Percentiles rank a stretch among this genome's conserved stretches.
Evolutionary conservation across 202 grass and related monocot species (phyloP).

Genomic region (Digitaria exilis): DNA sequence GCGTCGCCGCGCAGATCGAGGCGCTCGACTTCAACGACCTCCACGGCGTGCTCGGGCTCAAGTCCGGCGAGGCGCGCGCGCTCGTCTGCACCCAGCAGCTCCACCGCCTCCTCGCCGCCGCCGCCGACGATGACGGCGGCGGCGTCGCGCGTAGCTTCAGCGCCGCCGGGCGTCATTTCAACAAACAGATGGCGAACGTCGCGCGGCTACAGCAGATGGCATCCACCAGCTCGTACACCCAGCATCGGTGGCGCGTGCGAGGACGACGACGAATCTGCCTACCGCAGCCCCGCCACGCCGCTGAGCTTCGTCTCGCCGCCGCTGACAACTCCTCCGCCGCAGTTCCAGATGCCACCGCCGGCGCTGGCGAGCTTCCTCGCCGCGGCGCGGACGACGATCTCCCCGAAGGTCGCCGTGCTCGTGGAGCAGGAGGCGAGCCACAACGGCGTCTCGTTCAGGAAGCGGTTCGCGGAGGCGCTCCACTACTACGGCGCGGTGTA

Average conservation of each 20-base stretch:
- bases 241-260: not conserved
- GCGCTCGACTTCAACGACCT: constrained; percentile 38
- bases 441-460: constrained; percentile 30
- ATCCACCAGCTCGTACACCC: not conserved
- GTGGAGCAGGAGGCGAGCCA: constrained; percentile 43
- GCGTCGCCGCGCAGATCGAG: constrained; percentile 20
- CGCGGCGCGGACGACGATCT: not conserved
- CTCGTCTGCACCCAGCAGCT: constrained; percentile 37
- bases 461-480: constrained; percentile 38
- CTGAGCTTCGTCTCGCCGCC: not conserved
- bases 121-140: too few species aligned
- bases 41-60: constrained; percentile 5
- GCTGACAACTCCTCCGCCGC: not conserved
- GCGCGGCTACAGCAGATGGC: not conserved
- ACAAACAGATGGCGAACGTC: not conserved
- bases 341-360: not conserved
- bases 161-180: not conserved
- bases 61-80: constrained; percentile 43
- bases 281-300: not conserved
- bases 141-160: not conserved
- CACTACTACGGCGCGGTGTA: constrained; percentile 41
- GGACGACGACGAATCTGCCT: not conserved
- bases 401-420: constrained; percentile 36
- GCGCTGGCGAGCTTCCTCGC: constrained; percentile 34
- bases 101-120: constrained; percentile 43